Base-by-base conservation (phyloP, 768 basidiomycete species). In the Zangia roseola region DNA sequence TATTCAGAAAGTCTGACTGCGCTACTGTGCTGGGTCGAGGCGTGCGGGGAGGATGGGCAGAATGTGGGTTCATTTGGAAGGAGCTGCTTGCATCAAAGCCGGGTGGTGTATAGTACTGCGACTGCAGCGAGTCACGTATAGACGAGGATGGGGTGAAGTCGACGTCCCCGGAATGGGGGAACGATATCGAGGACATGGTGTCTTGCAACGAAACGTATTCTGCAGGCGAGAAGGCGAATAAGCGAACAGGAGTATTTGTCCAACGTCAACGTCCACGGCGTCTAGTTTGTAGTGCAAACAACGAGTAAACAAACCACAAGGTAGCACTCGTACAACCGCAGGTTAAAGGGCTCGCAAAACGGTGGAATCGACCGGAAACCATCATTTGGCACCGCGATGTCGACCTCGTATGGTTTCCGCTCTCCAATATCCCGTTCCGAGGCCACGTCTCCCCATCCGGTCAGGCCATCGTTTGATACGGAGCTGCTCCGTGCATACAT, bases 1-100 rank as follows among this genome's bases (percentile, higher is more conserved):
- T 35, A 21, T 50, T 52, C 26, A 48, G 52, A 57, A 61, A 68
- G 36, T 67, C 65, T 24, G 64, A 47, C 41, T 62, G 59, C 16
- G 54, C 14, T 19, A 41, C 34, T 7, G 60, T 61, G n/a, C 67
- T 67, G 12, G 57, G 47, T 53, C 82, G 77, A 3, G 87, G 87
- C 35, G 87, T 88, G 23, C 89, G 79, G 17, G 88, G 89, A 2
- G 89, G 88, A 62, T 89, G 88, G 5, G 80, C 74, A 13, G 88
- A 88, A 43, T 84, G 79, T 9, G 88, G 88, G 60, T 91, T 91
- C 79, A 91, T 87, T 54, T 87, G 86, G 58, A 91, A 90, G 26
- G 84, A 78, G 17, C 73, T 75, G 43, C 68, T 73, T 48, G 75
- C 64, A 55, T 87, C 85, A 57, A 83, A 88, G 24, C 74, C 65